A percentile compares a stretch with the other conserved stretches of the same genome.
These are phyloP conservation scores for Microbotryum violaceum DNA, from an alignment of 1,284 basidiomycete species.

Conservation along the genomic window DNA sequence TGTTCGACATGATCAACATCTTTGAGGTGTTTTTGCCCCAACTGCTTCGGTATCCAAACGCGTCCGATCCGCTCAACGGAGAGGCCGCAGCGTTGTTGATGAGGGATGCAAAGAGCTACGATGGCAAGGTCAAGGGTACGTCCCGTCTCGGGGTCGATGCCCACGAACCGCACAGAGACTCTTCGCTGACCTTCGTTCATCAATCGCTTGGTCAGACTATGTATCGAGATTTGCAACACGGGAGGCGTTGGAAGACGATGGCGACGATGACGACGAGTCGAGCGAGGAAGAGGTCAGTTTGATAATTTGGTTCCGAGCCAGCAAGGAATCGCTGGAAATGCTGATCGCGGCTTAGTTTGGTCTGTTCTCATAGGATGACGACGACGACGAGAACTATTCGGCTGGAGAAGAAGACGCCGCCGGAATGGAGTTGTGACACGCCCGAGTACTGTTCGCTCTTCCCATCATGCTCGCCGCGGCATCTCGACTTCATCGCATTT, in stretches of 20 bases:
- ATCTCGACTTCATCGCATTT: neutral
- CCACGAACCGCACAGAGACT: neutral
- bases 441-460: conserved; percentile 1
- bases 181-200: neutral
- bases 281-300: conserved; percentile 56
- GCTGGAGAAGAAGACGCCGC: conserved; percentile 53
- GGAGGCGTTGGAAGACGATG: conserved; percentile 57
- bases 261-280: conserved; percentile 45
- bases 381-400: conserved; percentile 80
- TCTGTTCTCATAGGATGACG: conserved; percentile 52
- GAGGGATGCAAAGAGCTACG: conserved; percentile 92
- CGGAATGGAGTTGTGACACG: conserved; percentile 33
- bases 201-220: conserved; percentile 53
- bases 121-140: conserved; percentile 79
- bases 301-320: conserved; percentile 21
- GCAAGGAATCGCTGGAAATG: conserved; percentile 38
- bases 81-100: conserved; percentile 94
- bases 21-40: conserved; percentile 98
- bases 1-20: conserved; percentile 99
- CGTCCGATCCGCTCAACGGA: conserved; percentile 93
- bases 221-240: conserved; percentile 76
- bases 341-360: neutral
- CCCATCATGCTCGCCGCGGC: neutral
- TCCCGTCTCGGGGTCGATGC: conserved; percentile 3
- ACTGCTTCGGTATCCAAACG: conserved; percentile 92